phyloP scores from a whole-genome alignment of 176 grass and related monocot genomes.

The Rhynchospora pubera region DNA sequence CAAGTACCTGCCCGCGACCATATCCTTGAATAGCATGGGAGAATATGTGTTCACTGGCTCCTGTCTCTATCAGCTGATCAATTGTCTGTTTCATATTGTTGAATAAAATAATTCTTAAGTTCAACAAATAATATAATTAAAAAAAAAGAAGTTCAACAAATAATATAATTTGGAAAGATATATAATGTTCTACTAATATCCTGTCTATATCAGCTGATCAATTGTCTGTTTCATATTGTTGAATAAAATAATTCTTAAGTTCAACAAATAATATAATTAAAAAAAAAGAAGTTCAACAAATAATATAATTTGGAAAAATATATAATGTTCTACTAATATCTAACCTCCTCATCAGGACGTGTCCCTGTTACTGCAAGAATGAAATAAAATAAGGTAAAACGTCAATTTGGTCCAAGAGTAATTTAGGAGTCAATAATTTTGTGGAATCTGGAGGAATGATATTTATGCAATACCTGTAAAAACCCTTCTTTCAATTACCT shows the following conservation, averaged over 20 bases:
- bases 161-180: not conserved
- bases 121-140: not conserved
- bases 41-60: slow-evolving; percentile 45
- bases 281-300: not conserved
- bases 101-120: not conserved
- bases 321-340: not conserved
- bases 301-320: not conserved
- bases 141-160: not conserved
- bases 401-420: not conserved
- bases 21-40: slow-evolving; percentile 33
- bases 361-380: slow-evolving; percentile 41
- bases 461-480: slow-evolving; percentile 28
- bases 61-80: slow-evolving; percentile 42
- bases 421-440: not conserved
- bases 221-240: slow-evolving; percentile 27
- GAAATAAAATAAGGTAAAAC: not conserved
- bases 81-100: slow-evolving; percentile 27
- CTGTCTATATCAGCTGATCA: slow-evolving; percentile 41
- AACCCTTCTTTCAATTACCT: slow-evolving; percentile 37
- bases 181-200: not conserved
- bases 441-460: not conserved
- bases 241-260: not conserved
- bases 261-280: not conserved
- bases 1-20: slow-evolving; percentile 33
- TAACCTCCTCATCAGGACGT: slow-evolving; percentile 34